These are phyloP conservation scores for Didymella glomerata DNA, from an alignment of 2,329 filamentous ascomycete genomes.

Conservation along the genomic window DNA sequence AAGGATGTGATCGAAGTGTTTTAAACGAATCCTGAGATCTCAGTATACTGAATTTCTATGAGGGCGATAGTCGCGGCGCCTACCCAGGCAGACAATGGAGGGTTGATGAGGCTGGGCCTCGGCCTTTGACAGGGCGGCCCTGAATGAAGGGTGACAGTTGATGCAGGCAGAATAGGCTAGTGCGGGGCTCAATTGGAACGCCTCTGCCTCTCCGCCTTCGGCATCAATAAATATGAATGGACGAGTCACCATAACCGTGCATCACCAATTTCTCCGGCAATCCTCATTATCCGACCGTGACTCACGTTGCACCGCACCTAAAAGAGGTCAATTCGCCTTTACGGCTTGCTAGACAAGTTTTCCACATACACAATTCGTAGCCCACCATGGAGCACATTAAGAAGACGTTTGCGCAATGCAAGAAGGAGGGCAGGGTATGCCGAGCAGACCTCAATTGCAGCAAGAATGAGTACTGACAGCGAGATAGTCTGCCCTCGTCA, in stretches of 20 bases:
- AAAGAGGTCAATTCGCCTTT: constrained; percentile 22
- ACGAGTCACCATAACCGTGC: constrained; percentile 22
- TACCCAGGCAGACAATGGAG: neutral
- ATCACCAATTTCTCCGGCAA: constrained; percentile 18
- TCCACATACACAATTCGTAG: neutral
- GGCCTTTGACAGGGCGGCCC: constrained; percentile 2
- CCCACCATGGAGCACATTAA: constrained; percentile 58
- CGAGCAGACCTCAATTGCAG: neutral
- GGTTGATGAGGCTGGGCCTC: constrained; percentile 1
- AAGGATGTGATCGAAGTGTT: neutral
- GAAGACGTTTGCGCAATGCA: constrained; percentile 60
- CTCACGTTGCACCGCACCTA: constrained; percentile 18
- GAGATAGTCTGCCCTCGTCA: constrained; percentile 80
- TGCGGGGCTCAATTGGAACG: constrained; percentile 23
- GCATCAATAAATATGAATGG: constrained; percentile 24
- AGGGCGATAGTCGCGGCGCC: neutral
- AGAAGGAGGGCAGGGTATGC: constrained; percentile 58
- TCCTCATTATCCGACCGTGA: constrained; percentile 15
- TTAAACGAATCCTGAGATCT: neutral
- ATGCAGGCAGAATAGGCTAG: constrained; percentile 20
- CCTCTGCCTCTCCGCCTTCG: constrained; percentile 31
- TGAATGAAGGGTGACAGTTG: constrained; percentile 14
- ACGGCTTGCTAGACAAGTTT: constrained; percentile 16
- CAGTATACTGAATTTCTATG: neutral
- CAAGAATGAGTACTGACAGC: constrained; percentile 19